Evolutionary conservation across 371 early-diverging fungal genomes (phyloP).

Genomic region (Haplosporangium sp.): DNA sequence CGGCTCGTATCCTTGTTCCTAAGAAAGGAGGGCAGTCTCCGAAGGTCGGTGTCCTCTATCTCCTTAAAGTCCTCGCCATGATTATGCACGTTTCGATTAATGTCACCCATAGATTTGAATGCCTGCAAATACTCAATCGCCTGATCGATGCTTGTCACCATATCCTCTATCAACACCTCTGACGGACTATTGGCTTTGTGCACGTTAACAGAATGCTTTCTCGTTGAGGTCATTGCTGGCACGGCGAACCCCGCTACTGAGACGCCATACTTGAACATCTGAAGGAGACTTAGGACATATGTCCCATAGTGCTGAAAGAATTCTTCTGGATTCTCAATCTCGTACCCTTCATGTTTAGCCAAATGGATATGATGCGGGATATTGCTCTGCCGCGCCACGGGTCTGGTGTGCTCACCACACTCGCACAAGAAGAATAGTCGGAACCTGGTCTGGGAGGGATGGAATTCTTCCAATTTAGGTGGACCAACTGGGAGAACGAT

Average conservation of each 20-base stretch:
- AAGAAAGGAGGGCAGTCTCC: slow-evolving; percentile 15
- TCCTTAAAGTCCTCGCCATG: slow-evolving; percentile 1
- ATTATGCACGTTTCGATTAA: not conserved
- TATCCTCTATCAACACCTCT: not conserved
- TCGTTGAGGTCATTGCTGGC: slow-evolving; percentile 11
- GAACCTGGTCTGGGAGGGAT: slow-evolving; percentile 9
- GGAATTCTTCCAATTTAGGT: slow-evolving; percentile 1
- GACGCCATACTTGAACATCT: slow-evolving; percentile 36
- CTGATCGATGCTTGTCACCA: slow-evolving; percentile 12
- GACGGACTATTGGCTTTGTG: not conserved
- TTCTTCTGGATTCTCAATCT: slow-evolving; percentile 11
- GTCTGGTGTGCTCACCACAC: slow-evolving; percentile 39
- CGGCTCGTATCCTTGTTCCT: slow-evolving; percentile 3
- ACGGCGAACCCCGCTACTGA: slow-evolving; percentile 24
- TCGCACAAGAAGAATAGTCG: slow-evolving; percentile 41
- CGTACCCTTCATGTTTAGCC: slow-evolving; percentile 23
- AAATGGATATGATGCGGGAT: slow-evolving; percentile 36
- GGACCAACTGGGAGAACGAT: slow-evolving; percentile 20
- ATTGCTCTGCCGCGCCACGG: slow-evolving; percentile 1
- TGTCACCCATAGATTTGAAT: not conserved
- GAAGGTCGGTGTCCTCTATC: slow-evolving; percentile 23
- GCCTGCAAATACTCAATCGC: slow-evolving; percentile 14
- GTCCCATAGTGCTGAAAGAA: slow-evolving; percentile 28
- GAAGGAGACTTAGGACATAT: slow-evolving; percentile 22
- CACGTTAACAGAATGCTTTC: not conserved